Evolutionary conservation across 345 rosid genomes (phyloP).

Genomic region (Syzygium oleosum): DNA sequence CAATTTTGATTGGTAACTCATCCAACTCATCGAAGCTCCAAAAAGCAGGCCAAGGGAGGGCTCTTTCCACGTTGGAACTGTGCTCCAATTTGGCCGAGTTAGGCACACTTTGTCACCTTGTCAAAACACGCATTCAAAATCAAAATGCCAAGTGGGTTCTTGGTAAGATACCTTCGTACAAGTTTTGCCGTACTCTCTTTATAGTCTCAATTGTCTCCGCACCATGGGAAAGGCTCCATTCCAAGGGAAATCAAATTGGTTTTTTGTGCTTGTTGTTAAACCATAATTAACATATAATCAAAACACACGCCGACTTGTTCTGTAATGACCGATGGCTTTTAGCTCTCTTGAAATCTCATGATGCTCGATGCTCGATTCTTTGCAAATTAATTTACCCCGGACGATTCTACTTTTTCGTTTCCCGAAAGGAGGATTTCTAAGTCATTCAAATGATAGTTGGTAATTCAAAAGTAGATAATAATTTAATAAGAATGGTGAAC

Average conservation of each 20-base stretch:
- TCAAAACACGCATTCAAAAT: neutral
- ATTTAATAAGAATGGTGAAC: neutral
- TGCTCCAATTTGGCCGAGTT: neutral
- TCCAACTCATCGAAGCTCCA: neutral
- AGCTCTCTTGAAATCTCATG: neutral
- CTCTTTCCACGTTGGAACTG: neutral
- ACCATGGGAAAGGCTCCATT: neutral
- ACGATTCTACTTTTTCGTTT: neutral
- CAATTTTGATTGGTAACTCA: neutral
- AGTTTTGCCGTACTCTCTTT: neutral
- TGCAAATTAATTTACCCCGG: neutral
- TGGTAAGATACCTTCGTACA: neutral
- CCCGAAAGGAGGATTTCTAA: neutral
- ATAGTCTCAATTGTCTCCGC: neutral
- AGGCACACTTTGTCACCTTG: neutral
- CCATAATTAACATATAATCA: neutral
- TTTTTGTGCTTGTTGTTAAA: neutral
- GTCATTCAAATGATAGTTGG: neutral
- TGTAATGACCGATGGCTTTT: no score
- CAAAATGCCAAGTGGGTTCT: neutral
- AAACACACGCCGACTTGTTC: no score
- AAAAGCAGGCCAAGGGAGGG: neutral
- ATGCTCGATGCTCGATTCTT: neutral
- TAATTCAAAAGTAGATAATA: neutral
- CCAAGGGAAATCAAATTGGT: neutral